Evolutionary conservation across 352 stramenopile species (phyloP).

Genomic region (Achlya hypogyna): DNA sequence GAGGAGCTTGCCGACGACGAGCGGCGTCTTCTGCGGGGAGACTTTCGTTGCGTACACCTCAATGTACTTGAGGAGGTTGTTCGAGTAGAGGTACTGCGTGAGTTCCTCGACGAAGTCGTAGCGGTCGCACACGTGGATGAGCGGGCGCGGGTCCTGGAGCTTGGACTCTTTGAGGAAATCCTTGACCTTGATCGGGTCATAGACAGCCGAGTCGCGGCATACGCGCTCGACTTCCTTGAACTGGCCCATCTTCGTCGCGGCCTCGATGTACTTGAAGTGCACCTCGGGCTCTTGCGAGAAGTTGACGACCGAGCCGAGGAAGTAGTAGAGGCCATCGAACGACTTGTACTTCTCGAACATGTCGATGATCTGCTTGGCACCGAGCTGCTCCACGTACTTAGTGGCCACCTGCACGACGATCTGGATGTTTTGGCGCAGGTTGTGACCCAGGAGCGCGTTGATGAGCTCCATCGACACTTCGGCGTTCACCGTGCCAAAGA

Average conservation of each 20-base stretch:
- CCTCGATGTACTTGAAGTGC: slow-evolving; percentile 99
- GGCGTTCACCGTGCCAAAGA: slow-evolving; percentile 96
- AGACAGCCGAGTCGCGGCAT: slow-evolving; percentile 99
- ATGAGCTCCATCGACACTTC: slow-evolving; percentile 97
- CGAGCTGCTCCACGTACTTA: slow-evolving; percentile 91
- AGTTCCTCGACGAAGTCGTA: slow-evolving; percentile 99
- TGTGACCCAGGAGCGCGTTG: slow-evolving; percentile 97
- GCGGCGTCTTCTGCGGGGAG: slow-evolving; percentile 96
- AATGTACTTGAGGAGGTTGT: slow-evolving; percentile 99
- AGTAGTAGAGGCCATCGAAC: slow-evolving; percentile 98
- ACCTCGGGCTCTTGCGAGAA: slow-evolving; percentile 96
- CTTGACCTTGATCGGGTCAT: slow-evolving; percentile 98
- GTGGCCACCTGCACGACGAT: slow-evolving; percentile 98
- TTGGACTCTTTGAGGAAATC: slow-evolving; percentile 99
- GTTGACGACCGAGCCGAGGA: slow-evolving; percentile 98
- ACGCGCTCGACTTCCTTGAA: slow-evolving; percentile 99
- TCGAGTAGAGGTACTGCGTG: slow-evolving; percentile 99
- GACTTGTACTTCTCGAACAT: slow-evolving; percentile 99
- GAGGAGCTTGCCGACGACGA: slow-evolving; percentile 98
- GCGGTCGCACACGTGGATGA: slow-evolving; percentile 99
- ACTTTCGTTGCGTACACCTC: slow-evolving; percentile 98
- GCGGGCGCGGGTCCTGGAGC: slow-evolving; percentile 95
- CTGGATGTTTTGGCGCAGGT: slow-evolving; percentile 96
- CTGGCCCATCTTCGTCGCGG: slow-evolving; percentile 98
- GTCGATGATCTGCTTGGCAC: slow-evolving; percentile 92